phyloP scores from a whole-genome alignment of 805 yeast genomes.

The Ogataea nitratoaversa region DNA sequence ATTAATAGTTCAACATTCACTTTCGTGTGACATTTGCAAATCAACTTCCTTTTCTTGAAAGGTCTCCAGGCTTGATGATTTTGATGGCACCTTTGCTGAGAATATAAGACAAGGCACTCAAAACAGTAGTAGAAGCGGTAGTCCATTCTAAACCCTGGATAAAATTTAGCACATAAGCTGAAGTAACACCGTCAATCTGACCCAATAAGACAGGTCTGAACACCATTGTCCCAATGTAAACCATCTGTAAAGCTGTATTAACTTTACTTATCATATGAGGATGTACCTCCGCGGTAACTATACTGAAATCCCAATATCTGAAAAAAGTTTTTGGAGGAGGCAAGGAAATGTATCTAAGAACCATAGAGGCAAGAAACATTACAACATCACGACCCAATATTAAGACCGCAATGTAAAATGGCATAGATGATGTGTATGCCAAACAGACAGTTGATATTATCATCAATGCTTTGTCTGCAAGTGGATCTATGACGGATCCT shows the following conservation, averaged over 20 bases:
- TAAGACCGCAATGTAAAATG: slow-evolving; percentile 58
- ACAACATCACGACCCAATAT: slow-evolving; percentile 83
- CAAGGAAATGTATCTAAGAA: slow-evolving; percentile 66
- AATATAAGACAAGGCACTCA: slow-evolving; percentile 76
- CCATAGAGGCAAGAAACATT: slow-evolving; percentile 67
- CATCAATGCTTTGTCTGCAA: slow-evolving; percentile 93
- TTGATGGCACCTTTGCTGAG: slow-evolving; percentile 68
- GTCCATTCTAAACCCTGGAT: slow-evolving; percentile 41
- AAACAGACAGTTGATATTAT: slow-evolving; percentile 76
- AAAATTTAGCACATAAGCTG: slow-evolving; percentile 21
- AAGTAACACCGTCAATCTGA: slow-evolving; percentile 20
- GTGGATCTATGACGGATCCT: slow-evolving; percentile 90
- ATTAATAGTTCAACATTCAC: too few species aligned
- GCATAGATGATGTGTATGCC: slow-evolving; percentile 65
- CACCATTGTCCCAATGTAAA: slow-evolving; percentile 67
- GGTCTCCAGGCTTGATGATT: slow-evolving; percentile 30
- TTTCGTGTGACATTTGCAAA: too few species aligned
- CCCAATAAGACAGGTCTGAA: slow-evolving; percentile 45
- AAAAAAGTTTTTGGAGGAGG: slow-evolving; percentile 71
- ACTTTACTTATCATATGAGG: slow-evolving; percentile 84
- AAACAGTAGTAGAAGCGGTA: slow-evolving; percentile 66
- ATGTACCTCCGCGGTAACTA: slow-evolving; percentile 79
- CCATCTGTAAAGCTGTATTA: slow-evolving; percentile 91
- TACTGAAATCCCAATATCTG: slow-evolving; percentile 73
- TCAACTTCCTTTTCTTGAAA: not conserved